phyloP scores from a whole-genome alignment of 768 basidiomycete genomes.

The Russula dissimulans region DNA sequence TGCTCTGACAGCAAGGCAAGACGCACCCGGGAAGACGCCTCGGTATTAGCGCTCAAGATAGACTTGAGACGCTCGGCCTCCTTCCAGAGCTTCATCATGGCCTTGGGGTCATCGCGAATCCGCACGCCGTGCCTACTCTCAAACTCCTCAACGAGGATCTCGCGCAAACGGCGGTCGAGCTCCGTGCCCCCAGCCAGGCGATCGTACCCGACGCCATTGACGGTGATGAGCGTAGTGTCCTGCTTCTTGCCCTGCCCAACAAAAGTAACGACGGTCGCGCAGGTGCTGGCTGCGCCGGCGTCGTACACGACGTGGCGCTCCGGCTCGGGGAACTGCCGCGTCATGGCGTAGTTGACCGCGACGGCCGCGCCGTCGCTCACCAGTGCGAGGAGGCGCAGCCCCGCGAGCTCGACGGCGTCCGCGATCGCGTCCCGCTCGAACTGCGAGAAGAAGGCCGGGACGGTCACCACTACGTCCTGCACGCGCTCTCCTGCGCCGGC shows the following conservation, averaged over 20 bases:
- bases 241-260: conserved; percentile 36
- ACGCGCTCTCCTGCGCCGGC: conserved; percentile 58
- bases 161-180: conserved; percentile 73
- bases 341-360: conserved; percentile 99
- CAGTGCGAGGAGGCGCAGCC: conserved; percentile 71
- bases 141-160: conserved; percentile 71
- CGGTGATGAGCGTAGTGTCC: conserved; percentile 59
- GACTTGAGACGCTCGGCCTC: conserved; percentile 88
- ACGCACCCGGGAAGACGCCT: conserved; percentile 61
- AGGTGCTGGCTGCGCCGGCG: conserved; percentile 76
- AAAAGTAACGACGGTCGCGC: conserved; percentile 72
- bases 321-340: conserved; percentile 68
- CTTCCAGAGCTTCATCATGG: conserved; percentile 90
- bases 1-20: neutral
- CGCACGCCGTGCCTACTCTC: conserved; percentile 59
- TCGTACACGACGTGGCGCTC: conserved; percentile 92
- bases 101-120: conserved; percentile 64
- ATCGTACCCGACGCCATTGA: conserved; percentile 79
- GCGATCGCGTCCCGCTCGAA: conserved; percentile 85
- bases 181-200: conserved; percentile 69
- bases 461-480: conserved; percentile 76
- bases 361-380: conserved; percentile 91
- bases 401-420: conserved; percentile 89
- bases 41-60: conserved; percentile 87
- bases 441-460: conserved; percentile 85